These are phyloP conservation scores for Collybia sordida DNA, from an alignment of 768 basidiomycete genomes.

Conservation along the genomic window DNA sequence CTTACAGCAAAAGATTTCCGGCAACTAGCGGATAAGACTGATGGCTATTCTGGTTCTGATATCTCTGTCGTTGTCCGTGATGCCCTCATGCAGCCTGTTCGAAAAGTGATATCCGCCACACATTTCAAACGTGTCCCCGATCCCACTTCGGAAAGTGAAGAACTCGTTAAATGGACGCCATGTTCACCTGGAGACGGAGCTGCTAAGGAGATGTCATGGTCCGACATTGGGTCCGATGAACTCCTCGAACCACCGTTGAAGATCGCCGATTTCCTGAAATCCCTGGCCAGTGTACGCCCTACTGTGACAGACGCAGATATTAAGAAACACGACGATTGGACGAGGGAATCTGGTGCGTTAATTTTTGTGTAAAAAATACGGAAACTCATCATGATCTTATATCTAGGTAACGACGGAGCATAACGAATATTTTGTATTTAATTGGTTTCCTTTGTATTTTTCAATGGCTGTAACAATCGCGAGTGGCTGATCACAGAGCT, in stretches of 20 bases:
- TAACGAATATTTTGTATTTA: slow-evolving; percentile 13
- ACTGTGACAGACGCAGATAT: slow-evolving; percentile 92
- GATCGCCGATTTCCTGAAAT: slow-evolving; percentile 78
- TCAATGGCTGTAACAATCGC: too few relatives aligned
- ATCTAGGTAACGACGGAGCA: slow-evolving; percentile 31
- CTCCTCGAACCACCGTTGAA: slow-evolving; percentile 85
- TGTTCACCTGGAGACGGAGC: slow-evolving; percentile 92
- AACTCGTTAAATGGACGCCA: slow-evolving; percentile 76
- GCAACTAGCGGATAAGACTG: slow-evolving; percentile 79
- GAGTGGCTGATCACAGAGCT: too few relatives aligned
- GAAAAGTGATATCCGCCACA: slow-evolving; percentile 93
- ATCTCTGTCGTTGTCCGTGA: slow-evolving; percentile 94
- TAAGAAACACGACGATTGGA: slow-evolving; percentile 80
- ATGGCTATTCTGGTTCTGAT: slow-evolving; percentile 95
- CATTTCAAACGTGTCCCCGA: slow-evolving; percentile 77
- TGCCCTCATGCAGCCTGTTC: slow-evolving; percentile 97
- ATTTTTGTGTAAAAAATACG: slow-evolving; percentile 1
- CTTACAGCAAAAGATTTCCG: slow-evolving; percentile 79
- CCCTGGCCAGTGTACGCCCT: slow-evolving; percentile 74
- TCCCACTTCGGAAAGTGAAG: slow-evolving; percentile 18
- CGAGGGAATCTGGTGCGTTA: slow-evolving; percentile 72
- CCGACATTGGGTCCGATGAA: slow-evolving; percentile 84
- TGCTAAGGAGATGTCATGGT: slow-evolving; percentile 88
- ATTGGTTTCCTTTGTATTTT: too few relatives aligned
- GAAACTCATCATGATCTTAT: neutral